Base-by-base conservation (phyloP, 2,329 filamentous ascomycete species). In the Cytospora piceae region DNA sequence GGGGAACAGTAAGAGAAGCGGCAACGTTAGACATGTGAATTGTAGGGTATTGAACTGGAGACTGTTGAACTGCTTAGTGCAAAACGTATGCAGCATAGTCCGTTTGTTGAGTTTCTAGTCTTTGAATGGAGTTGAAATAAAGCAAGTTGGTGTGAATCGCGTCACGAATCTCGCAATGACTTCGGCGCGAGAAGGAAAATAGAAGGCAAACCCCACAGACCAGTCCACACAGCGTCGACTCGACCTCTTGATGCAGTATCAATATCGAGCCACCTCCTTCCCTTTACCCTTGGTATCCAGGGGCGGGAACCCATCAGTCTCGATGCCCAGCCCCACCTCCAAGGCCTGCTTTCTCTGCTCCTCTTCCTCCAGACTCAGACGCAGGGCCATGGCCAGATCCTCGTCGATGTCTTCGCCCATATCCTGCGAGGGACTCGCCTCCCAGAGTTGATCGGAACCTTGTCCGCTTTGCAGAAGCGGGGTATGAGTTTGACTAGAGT, bases 321-420 rank as follows among this genome's bases (percentile, higher is more conserved):
- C 67, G 37, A 71, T 58, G n/a, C 63, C 67, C 11, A 63, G 34
- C 5, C 69, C 71, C 42, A 69, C 66, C 32, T 29, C 34, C 39
- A 66, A 49, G 51, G 61, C 57, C 65, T 74, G 74, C 34, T 65
- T 61, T n/a, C 76, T 73, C 27, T 75, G 77, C 69, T 80, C 75
- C 63, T 84, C 81, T 68, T 88, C 85, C 52, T 84, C 81, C 69
- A 89, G 77, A 70, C 87, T 90, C 27, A 90, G 76, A 67, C 82
- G 81, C 58, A 90, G 74, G 2, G 87, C 87, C 42, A 88, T 77
- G 61, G 87, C 85, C 56, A 90, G 69, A 69, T 89, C 87, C 59
- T 85, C 84, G 55, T 87, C 85, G 0, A 70, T 67, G 37, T 71
- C 69, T 27, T 70, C 69, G 5, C 70, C 69, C 22, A 49, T 64